Conservation (phyloP, 495 filamentous ascomycete genomes). For the Trichocladium uniseriatum region DNA sequence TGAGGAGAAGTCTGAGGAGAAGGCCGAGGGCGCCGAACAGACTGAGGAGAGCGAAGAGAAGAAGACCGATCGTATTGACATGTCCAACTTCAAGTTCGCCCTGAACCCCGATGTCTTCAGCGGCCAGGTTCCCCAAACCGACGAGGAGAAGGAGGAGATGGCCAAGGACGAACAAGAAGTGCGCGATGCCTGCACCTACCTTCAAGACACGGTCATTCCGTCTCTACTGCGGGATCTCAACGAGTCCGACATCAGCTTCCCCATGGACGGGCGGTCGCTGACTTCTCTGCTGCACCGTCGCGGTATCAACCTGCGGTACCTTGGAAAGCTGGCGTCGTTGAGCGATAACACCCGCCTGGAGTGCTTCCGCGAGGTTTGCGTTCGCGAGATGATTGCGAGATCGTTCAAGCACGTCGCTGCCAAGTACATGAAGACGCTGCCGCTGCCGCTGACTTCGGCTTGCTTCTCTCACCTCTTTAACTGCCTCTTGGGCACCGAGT, state of each 20-base stretch:
- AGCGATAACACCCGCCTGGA: constrained; percentile 62
- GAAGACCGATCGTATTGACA: constrained; percentile 56
- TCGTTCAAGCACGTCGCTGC: constrained; percentile 88
- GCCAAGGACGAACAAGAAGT: constrained; percentile 83
- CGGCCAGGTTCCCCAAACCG: constrained; percentile 80
- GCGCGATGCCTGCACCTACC: constrained; percentile 67
- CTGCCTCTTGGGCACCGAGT: constrained; percentile 71
- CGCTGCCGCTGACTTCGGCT: constrained; percentile 61
- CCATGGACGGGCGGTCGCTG: constrained; percentile 92
- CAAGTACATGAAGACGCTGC: constrained; percentile 69
- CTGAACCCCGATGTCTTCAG: constrained; percentile 95
- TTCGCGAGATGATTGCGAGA: constrained; percentile 89
- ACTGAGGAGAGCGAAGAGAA: constrained; percentile 21
- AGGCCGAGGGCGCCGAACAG: too few species aligned
- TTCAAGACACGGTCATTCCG: constrained; percentile 66
- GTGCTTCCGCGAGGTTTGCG: constrained; percentile 63
- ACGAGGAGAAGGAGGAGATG: constrained; percentile 80
- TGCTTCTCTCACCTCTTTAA: constrained; percentile 87
- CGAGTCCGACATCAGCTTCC: constrained; percentile 90
- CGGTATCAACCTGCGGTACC: constrained; percentile 93
- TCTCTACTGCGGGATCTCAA: constrained; percentile 67
- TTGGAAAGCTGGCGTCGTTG: constrained; percentile 69
- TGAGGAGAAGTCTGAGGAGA: constrained; percentile 20
- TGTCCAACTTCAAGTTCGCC: constrained; percentile 70
- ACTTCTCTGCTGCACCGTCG: constrained; percentile 88